Conservation (phyloP, 768 basidiomycete species). For the Russula vinacea region DNA sequence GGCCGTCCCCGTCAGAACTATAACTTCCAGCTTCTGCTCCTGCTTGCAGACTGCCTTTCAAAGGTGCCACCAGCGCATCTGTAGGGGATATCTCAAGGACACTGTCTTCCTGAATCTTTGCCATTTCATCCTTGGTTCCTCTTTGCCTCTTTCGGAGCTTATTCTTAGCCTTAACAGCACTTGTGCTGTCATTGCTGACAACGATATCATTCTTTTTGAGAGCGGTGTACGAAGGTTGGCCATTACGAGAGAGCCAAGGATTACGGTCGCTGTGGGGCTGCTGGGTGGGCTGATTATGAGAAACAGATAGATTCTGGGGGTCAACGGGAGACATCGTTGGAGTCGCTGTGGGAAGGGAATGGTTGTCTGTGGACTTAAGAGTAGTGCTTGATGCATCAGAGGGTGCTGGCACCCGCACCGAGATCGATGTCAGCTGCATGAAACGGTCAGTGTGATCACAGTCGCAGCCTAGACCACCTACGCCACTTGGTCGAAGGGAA, state of each 20-base stretch:
- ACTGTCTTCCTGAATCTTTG: constrained; percentile 68
- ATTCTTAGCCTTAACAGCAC: constrained; percentile 64
- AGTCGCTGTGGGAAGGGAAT: constrained; percentile 38
- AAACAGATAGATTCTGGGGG: constrained; percentile 28
- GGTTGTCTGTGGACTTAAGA: constrained; percentile 55
- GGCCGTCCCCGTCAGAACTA: constrained; percentile 58
- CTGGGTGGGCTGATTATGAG: constrained; percentile 29
- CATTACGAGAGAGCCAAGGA: constrained; percentile 68
- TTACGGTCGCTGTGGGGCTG: constrained; percentile 44
- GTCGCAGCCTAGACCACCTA: constrained; percentile 7
- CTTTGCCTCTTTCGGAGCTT: constrained; percentile 63
- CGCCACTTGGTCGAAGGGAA: constrained; percentile 52
- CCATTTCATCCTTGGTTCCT: constrained; percentile 56
- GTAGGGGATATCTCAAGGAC: constrained; percentile 70
- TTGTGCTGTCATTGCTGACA: constrained; percentile 63
- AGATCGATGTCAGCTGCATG: constrained; percentile 20
- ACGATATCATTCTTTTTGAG: constrained; percentile 73
- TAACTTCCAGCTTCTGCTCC: constrained; percentile 31
- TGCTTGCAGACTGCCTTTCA: constrained; percentile 24
- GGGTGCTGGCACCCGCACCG: constrained; percentile 15
- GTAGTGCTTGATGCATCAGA: constrained; percentile 70
- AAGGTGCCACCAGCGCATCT: constrained; percentile 41
- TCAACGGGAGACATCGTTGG: constrained; percentile 22
- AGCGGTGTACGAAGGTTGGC: constrained; percentile 37
- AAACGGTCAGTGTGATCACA: constrained; percentile 7